Conservation (phyloP, 2,329 filamentous ascomycete species). For the Bertia moriformis region DNA sequence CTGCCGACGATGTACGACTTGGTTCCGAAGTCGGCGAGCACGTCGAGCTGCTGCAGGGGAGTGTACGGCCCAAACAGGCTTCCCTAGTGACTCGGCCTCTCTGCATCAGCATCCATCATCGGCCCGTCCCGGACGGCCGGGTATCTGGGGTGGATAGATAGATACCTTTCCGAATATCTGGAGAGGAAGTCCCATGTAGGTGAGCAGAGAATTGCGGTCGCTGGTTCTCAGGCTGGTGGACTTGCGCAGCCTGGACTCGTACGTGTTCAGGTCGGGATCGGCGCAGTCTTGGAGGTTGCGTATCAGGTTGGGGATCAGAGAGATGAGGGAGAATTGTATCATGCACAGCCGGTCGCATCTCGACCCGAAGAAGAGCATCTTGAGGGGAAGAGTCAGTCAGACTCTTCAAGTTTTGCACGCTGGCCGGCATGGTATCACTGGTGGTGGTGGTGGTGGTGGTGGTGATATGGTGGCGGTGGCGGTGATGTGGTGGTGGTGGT, state of each 20-base stretch:
- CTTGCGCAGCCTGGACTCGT: constrained; percentile 60
- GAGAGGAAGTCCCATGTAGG: constrained; percentile 86
- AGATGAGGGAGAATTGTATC: constrained; percentile 94
- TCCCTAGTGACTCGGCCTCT: no score
- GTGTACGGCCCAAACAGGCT: constrained; percentile 95
- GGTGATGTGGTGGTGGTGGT: no score
- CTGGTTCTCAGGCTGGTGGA: constrained; percentile 81
- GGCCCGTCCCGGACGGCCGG: background rate
- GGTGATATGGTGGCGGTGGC: no score
- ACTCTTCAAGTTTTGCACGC: no score
- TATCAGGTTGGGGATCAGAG: constrained; percentile 82
- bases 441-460: no score
- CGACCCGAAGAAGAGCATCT: constrained; percentile 99
- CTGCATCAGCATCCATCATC: background rate
- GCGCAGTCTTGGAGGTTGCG: constrained; percentile 87
- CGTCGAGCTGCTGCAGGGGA: constrained; percentile 83
- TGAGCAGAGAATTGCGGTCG: constrained; percentile 74
- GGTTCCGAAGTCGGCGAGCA: constrained; percentile 82
- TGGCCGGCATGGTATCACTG: no score
- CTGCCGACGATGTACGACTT: constrained; percentile 97
- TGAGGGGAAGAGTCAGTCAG: constrained; percentile 1
- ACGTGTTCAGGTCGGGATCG: constrained; percentile 77
- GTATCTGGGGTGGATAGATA: constrained; percentile 16
- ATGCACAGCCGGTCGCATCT: constrained; percentile 91
- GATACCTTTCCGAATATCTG: constrained; percentile 93